Conservation (phyloP, 1,139 yeast species). For the Debaryomyces sp. region DNA sequence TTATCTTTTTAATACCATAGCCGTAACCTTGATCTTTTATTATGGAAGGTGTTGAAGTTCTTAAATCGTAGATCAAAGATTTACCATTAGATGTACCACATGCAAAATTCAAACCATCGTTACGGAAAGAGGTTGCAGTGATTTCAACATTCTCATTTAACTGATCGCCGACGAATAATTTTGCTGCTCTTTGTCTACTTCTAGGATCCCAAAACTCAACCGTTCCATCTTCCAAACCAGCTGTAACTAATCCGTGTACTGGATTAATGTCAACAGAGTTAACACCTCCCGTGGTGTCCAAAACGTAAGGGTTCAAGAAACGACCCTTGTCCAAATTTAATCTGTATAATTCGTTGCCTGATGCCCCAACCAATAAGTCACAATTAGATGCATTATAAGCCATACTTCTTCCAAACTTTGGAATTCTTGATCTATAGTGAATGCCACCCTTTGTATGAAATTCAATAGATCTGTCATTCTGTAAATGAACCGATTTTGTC, state of each 20-base stretch:
- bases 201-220: conserved; percentile 99
- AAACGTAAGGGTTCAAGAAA: conserved; percentile 79
- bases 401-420: conserved; percentile 88
- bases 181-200: conserved; percentile 81
- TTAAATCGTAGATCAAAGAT: conserved; percentile 80
- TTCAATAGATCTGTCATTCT: conserved; percentile 88
- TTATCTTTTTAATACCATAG: conserved; percentile 79
- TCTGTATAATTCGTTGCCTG: conserved; percentile 87
- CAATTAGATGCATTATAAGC: conserved; percentile 78
- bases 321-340: conserved; percentile 92
- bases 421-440: conserved; percentile 84
- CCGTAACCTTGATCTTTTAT: conserved; percentile 97
- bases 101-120: conserved; percentile 87
- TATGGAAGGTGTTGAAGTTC: conserved; percentile 81
- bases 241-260: conserved; percentile 80
- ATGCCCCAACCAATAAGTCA: conserved; percentile 84
- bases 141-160: conserved; percentile 43
- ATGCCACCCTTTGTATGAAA: conserved; percentile 95
- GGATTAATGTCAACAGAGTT: conserved; percentile 77
- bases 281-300: conserved; percentile 74
- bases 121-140: conserved; percentile 71
- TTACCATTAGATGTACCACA: conserved; percentile 92
- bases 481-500: conserved; percentile 96
- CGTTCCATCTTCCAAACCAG: conserved; percentile 86
- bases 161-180: conserved; percentile 50